Conservation (phyloP, 352 stramenopile genomes). For the Pythium aquatile region DNA sequence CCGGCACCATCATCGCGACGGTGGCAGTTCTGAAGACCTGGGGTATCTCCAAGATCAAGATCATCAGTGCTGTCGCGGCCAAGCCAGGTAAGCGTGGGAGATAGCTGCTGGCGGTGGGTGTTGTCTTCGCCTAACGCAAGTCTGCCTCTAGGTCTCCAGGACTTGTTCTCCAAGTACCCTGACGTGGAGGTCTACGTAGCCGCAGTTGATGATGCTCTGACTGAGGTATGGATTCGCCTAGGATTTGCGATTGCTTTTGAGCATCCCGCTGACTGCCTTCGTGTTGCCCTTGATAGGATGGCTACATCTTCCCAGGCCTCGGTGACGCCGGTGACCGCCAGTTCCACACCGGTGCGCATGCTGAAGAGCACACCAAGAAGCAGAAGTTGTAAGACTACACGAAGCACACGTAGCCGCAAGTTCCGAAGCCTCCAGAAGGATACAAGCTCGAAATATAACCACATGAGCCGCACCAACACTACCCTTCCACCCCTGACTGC, state of each 20-base stretch:
- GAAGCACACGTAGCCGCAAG: background rate
- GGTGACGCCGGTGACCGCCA: slow-evolving; percentile 82
- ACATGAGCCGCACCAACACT: too few relatives aligned
- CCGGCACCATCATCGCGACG: slow-evolving; percentile 93
- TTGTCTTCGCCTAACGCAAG: background rate
- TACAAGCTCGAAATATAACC: background rate
- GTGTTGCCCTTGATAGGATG: slow-evolving; percentile 41
- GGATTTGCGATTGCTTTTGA: background rate
- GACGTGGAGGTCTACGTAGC: slow-evolving; percentile 78
- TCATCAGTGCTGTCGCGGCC: slow-evolving; percentile 93
- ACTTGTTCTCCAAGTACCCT: slow-evolving; percentile 74
- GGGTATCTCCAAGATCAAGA: slow-evolving; percentile 92
- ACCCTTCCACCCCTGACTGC: too few relatives aligned
- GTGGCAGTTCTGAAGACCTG: slow-evolving; percentile 96
- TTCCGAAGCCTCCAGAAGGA: background rate
- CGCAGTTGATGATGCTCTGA: slow-evolving; percentile 72
- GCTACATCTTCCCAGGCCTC: slow-evolving; percentile 80
- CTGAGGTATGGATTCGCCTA: slow-evolving; percentile 40
- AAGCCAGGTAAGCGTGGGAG: slow-evolving; percentile 60
- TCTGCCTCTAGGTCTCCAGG: slow-evolving; percentile 50
- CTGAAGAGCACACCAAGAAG: slow-evolving; percentile 51
- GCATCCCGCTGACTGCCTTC: background rate
- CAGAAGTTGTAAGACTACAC: slow-evolving; percentile 44
- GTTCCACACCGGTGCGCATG: slow-evolving; percentile 70
- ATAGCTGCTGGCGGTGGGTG: background rate